Base-by-base conservation (phyloP, 176 grass and related monocot genomes). In the Oryza glumipatula region DNA sequence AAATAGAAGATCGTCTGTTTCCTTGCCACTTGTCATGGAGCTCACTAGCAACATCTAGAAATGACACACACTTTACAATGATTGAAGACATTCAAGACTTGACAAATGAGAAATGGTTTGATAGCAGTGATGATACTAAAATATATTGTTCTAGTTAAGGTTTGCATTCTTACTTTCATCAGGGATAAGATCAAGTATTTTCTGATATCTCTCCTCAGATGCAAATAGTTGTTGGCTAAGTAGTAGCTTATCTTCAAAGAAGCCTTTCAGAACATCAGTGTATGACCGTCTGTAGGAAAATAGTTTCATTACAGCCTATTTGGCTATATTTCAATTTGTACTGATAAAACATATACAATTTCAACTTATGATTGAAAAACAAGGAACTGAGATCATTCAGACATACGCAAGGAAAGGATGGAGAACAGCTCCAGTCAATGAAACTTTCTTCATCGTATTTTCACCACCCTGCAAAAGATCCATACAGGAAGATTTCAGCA, bases 361-460 rank as follows among this genome's bases (percentile, higher is more conserved):
- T 61, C 2, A 61, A n/a, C 21, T 61, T 22, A 11, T 22, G 2
- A 61, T 56, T 56, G 35, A 19, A 52, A 56, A 56, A 56, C 21
- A 79, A 60, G 28, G 13, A 44, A 46, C 28, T 49, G 41, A 80
- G 68, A 7, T 0, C 35, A 72, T 73, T 13, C 64, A 71, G 22
- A 83, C 91, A 73, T 95, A 94, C 91, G 70, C 89, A 85, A 98
- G 93, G 88, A 88, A 94, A 81, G 96, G 93, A 85, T 98, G 89
- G 67, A 98, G 89, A 77, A 91, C 91, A 32, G 80, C 85, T 76
- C 91, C 93, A 54, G 83, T 77, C 79, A 98, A 86, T 64, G 85
- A 87, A 32, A 98, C 93, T 95, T 92, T 98, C 74, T 95, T 98
- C 48, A 73, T 76, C 73, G 82, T 78, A 83, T 92, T 94, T 85